Evolutionary conservation across 306 rosid genomes (phyloP).

Genomic region (Quercus parvula): DNA sequence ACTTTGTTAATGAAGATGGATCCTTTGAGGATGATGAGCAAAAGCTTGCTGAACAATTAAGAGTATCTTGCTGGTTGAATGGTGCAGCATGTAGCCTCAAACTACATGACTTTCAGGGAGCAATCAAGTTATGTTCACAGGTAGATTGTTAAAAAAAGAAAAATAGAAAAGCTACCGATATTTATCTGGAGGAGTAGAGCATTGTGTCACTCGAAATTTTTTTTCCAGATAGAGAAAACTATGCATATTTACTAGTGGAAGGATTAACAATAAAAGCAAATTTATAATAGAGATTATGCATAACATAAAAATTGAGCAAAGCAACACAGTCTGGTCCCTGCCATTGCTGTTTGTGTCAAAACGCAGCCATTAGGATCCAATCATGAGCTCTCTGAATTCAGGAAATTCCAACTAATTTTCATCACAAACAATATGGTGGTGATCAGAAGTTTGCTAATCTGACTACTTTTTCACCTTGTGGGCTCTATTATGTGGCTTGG

Average conservation of each 20-base stretch:
- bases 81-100: constrained; percentile 74
- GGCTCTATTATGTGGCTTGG: neutral
- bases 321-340: neutral
- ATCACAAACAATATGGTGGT: neutral
- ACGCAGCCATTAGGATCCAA: neutral
- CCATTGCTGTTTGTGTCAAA: neutral
- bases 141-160: constrained; percentile 27
- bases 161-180: neutral
- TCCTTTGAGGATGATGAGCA: constrained; percentile 45
- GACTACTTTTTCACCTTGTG: neutral
- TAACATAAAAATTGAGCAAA: neutral
- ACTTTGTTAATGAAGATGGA: constrained; percentile 54
- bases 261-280: neutral
- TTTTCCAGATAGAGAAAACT: neutral
- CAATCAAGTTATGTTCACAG: constrained; percentile 59
- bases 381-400: neutral
- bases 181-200: neutral
- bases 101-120: constrained; percentile 52
- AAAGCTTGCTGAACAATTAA: constrained; percentile 41
- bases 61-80: constrained; percentile 68
- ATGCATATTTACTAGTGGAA: neutral
- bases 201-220: neutral
- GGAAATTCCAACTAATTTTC: neutral
- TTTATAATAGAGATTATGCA: neutral
- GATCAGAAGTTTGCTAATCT: neutral